Evolutionary conservation across 768 basidiomycete species (phyloP).

Genomic region (Hericium rajendrae): DNA sequence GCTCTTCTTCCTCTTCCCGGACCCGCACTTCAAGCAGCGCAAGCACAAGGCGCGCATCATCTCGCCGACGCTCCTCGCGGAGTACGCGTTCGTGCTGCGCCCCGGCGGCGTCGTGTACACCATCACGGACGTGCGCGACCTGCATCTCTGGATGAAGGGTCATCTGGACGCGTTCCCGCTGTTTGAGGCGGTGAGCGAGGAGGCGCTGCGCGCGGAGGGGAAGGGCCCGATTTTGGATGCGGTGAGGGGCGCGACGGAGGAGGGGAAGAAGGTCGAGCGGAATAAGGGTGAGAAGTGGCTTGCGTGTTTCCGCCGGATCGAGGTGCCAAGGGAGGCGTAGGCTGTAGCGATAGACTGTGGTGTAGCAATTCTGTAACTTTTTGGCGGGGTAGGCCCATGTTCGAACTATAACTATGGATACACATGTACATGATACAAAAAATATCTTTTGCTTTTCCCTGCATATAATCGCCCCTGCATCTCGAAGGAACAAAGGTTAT

Average conservation of each 20-base stretch:
- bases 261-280: slow-evolving; percentile 93
- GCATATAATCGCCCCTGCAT: too few species aligned
- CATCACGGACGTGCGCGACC: slow-evolving; percentile 91
- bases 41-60: slow-evolving; percentile 99
- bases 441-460: too few species aligned
- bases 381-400: not conserved
- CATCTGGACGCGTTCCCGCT: slow-evolving; percentile 85
- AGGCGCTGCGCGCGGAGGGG: slow-evolving; percentile 64
- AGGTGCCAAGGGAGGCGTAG: slow-evolving; percentile 6
- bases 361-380: not conserved
- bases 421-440: not conserved
- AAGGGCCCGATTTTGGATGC: slow-evolving; percentile 74
- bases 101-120: slow-evolving; percentile 97
- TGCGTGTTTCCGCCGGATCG: slow-evolving; percentile 75
- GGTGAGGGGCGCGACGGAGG: slow-evolving; percentile 82
- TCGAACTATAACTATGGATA: not conserved
- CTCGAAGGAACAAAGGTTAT: too few species aligned
- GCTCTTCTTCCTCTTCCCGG: slow-evolving; percentile 97
- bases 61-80: slow-evolving; percentile 92
- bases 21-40: slow-evolving; percentile 95
- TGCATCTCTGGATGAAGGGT: slow-evolving; percentile 90
- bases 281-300: slow-evolving; percentile 89
- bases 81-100: slow-evolving; percentile 89
- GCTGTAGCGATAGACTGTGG: too few species aligned
- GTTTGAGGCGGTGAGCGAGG: slow-evolving; percentile 72